These are phyloP conservation scores for Bruguiera hainesii DNA, from an alignment of 441 rosid species.

Conservation along the genomic window DNA sequence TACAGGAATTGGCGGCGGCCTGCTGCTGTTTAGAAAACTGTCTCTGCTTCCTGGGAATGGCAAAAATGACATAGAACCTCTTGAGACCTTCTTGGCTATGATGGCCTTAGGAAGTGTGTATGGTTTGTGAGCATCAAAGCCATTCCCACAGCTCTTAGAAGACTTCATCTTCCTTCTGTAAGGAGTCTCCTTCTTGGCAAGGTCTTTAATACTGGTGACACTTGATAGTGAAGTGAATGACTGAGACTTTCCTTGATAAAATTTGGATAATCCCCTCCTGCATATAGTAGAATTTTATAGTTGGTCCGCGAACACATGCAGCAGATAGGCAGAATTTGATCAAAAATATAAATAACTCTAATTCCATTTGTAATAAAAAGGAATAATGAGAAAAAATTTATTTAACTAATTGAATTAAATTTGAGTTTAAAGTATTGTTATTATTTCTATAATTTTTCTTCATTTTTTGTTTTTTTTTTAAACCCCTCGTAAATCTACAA, in stretches of 20 bases:
- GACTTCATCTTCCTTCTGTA: slow-evolving; percentile 31
- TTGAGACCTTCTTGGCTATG: slow-evolving; percentile 35
- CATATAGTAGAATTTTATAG: background rate
- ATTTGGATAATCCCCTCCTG: slow-evolving; percentile 53
- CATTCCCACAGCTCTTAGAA: slow-evolving; percentile 37
- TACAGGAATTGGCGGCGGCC: slow-evolving; percentile 30
- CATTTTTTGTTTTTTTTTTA: no score
- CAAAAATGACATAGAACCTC: slow-evolving; percentile 18
- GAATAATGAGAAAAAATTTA: no score
- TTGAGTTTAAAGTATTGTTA: no score
- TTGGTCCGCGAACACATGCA: background rate
- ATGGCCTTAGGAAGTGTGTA: slow-evolving; percentile 35
- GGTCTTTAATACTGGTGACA: slow-evolving; percentile 37
- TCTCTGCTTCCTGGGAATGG: slow-evolving; percentile 22
- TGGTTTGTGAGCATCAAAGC: slow-evolving; percentile 24
- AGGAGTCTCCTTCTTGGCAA: slow-evolving; percentile 42
- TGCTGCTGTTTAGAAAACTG: slow-evolving; percentile 20
- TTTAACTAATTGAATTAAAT: no score
- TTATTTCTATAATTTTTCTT: no score
- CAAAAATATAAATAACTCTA: no score
- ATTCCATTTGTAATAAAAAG: no score
- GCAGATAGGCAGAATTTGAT: background rate
- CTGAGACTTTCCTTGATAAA: slow-evolving; percentile 42
- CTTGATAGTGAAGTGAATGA: slow-evolving; percentile 42
- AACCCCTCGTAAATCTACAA: no score